A percentile compares a stretch with the other conserved stretches of the same genome.
phyloP scores from a whole-genome alignment of 2,329 filamentous ascomycete species.

The Claviceps arundinis region DNA sequence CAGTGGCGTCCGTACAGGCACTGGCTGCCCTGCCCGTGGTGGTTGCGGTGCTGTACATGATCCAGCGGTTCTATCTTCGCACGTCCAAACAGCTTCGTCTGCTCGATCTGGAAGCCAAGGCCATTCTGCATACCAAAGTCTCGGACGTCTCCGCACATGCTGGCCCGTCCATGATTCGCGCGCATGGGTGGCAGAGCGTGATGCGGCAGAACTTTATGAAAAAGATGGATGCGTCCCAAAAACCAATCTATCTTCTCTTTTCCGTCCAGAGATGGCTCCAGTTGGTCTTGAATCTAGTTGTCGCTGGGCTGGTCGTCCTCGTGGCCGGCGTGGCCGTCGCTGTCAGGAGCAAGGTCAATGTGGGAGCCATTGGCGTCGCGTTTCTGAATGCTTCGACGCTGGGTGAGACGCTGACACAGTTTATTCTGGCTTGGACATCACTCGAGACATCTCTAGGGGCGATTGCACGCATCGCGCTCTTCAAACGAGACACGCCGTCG shows the following conservation, averaged over 20 bases:
- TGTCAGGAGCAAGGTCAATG: neutral
- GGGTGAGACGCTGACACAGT: conserved; percentile 1
- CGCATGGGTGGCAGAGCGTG: conserved; percentile 17
- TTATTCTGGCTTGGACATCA: conserved; percentile 4
- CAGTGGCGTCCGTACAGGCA: too few relatives aligned
- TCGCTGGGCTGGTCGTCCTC: conserved; percentile 11
- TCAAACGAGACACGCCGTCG: conserved; percentile 1
- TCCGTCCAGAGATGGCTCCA: conserved; percentile 33
- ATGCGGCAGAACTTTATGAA: conserved; percentile 24
- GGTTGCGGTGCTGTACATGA: conserved; percentile 8
- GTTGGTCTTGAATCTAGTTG: conserved; percentile 27
- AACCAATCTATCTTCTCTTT: conserved; percentile 24
- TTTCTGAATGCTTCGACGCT: conserved; percentile 6
- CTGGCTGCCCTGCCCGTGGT: conserved; percentile 6
- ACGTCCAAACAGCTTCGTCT: conserved; percentile 42
- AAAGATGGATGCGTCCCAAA: conserved; percentile 22
- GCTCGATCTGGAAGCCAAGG: conserved; percentile 39
- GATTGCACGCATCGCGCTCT: conserved; percentile 8
- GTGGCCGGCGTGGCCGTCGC: conserved; percentile 21
- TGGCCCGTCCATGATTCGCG: conserved; percentile 14
- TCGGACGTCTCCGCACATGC: conserved; percentile 18
- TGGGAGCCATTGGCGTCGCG: conserved; percentile 5
- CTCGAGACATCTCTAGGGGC: conserved; percentile 13
- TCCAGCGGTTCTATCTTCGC: conserved; percentile 23
- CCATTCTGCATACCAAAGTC: conserved; percentile 29